phyloP scores from a whole-genome alignment of 2,329 filamentous ascomycete genomes.

The Aspergillus piperis region DNA sequence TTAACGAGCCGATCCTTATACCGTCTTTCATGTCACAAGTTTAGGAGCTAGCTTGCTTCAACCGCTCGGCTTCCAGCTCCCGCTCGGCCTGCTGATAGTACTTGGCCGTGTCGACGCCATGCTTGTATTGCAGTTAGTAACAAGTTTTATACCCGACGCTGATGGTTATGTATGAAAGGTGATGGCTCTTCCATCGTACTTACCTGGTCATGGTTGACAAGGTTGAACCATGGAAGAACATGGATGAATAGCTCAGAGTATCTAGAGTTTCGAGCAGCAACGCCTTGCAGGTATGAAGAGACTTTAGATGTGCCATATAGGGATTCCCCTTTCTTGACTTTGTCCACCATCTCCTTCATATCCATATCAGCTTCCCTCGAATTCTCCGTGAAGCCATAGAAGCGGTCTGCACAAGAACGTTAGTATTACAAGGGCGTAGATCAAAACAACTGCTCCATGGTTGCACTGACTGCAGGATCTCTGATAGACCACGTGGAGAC shows the following conservation, averaged over 20 bases:
- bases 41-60: conserved; percentile 30
- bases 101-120: conserved; percentile 97
- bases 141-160: background rate
- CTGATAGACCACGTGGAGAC: conserved; percentile 83
- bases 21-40: conserved; percentile 10
- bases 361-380: conserved; percentile 89
- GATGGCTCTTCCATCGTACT: conserved; percentile 20
- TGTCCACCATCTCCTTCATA: conserved; percentile 96
- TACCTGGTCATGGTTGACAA: conserved; percentile 86
- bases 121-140: conserved; percentile 51
- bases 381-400: conserved; percentile 95
- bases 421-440: background rate
- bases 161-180: background rate
- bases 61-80: conserved; percentile 80
- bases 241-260: conserved; percentile 84
- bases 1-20: conserved; percentile 16
- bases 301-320: conserved; percentile 80
- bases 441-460: background rate
- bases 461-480: conserved; percentile 72
- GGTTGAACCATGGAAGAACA: conserved; percentile 94
- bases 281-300: conserved; percentile 88
- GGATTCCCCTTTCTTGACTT: conserved; percentile 88
- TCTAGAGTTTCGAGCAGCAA: conserved; percentile 87
- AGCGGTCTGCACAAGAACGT: conserved; percentile 66
- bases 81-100: conserved; percentile 95